Conservation (phyloP, 2,329 filamentous ascomycete species). For the Pseudogymnoascus sp. region DNA sequence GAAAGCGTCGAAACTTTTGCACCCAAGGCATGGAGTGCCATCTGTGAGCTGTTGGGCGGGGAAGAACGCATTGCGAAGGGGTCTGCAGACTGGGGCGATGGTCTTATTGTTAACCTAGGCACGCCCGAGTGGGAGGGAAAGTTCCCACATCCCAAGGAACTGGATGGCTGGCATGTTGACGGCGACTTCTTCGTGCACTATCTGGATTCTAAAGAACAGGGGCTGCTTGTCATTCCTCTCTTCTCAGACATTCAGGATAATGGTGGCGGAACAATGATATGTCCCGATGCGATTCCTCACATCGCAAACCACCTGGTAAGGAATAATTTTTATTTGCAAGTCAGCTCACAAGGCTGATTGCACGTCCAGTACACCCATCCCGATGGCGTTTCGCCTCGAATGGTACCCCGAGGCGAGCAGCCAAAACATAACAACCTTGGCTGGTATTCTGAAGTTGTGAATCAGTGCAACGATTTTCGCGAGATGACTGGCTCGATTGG, state of each 20-base stretch:
- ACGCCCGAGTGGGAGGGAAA: slow-evolving; percentile 44
- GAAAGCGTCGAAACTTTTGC: slow-evolving; percentile 51
- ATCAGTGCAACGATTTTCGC: slow-evolving; percentile 38
- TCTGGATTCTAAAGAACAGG: slow-evolving; percentile 64
- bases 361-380: slow-evolving; percentile 44
- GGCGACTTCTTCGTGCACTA: slow-evolving; percentile 69
- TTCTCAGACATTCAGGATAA: slow-evolving; percentile 55
- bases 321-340: neutral
- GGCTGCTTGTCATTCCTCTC: slow-evolving; percentile 58
- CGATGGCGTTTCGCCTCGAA: slow-evolving; percentile 58
- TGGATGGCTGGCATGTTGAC: slow-evolving; percentile 60
- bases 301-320: slow-evolving; percentile 48
- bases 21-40: slow-evolving; percentile 59
- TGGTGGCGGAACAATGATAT: slow-evolving; percentile 60
- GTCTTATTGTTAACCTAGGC: slow-evolving; percentile 64
- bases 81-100: slow-evolving; percentile 56
- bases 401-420: slow-evolving; percentile 47
- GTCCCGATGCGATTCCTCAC: slow-evolving; percentile 48
- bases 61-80: slow-evolving; percentile 44
- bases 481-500: slow-evolving; percentile 46
- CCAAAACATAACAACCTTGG: slow-evolving; percentile 32
- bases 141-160: slow-evolving; percentile 42
- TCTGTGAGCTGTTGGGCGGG: slow-evolving; percentile 59
- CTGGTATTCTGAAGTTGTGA: slow-evolving; percentile 21
- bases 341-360: neutral